Evolutionary conservation across 148 eudicot genomes (phyloP), one percentile per base, ranked within the genome.

Genomic region (Cornus kousa): DNA sequence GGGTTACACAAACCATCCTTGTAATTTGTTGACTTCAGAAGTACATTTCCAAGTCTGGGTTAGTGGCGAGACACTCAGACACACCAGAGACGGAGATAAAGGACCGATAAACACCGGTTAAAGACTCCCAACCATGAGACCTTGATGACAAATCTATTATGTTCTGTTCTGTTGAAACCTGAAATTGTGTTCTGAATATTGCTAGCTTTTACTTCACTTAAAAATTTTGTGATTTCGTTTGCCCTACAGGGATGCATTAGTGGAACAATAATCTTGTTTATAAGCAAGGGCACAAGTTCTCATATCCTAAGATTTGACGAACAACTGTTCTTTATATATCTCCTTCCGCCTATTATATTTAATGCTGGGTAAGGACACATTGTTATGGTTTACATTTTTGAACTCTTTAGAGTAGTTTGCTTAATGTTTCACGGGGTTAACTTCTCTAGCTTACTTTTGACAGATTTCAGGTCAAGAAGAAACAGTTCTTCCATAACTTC

Each of bases 381-480:
- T 22, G 20, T 71, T 64, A 20, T 64, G 69, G 3, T 67, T 35
- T 48, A 14, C 62, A 53, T 14, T 35, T 5, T 70, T 62, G 22
- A 33, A 23, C 48, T 2, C 9, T 9, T 39, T 10, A 48, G 33
- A 32, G 23, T 6, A 4, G 39, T 0, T 55, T 32, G n/a, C 16
- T 31, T 50, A 32, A 20, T 67, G 37, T n/a, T 20, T n/a, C 1
- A 22, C 3, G 13, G 40, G 37, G 22, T 69, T 43, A 12, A 70
- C 68, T 39, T 39, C 22, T 75, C 33, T 35, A 69, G 24, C 55
- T 22, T 66, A 31, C 17, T 69, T 76, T 80, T 22, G 55, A 73
- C 86, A 96, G 99, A 78, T 96, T 93, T 85, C 95, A 96, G 83
- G 99, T 93, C 40, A 96, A 96, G 91, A 96, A 96, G 91, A 96